Conservation (phyloP, 2,329 filamentous ascomycete species). For the Cladobotryum mycophilum region DNA sequence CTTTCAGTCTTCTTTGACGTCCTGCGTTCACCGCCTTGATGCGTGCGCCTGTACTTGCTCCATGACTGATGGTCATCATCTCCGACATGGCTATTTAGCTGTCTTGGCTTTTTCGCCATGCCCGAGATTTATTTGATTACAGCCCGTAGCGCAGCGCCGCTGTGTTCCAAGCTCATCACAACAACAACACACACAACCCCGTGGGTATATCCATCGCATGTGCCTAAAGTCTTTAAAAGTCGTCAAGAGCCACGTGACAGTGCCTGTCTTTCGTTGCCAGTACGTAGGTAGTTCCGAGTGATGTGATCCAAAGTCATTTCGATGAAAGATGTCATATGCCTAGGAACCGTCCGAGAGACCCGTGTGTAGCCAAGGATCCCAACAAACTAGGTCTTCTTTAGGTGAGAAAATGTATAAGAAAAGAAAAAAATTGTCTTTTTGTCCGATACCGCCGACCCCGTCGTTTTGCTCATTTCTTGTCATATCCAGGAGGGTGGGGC, state of each 20-base stretch:
- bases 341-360: conserved; percentile 21
- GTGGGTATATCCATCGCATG: conserved; percentile 38
- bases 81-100: neutral
- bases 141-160: conserved; percentile 14
- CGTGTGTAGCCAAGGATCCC: conserved; percentile 24
- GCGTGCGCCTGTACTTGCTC: conserved; percentile 6
- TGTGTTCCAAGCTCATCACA: conserved; percentile 28
- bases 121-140: neutral
- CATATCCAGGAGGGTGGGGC: conserved; percentile 5
- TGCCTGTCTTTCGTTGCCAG: conserved; percentile 28
- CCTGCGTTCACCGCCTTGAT: conserved; percentile 29
- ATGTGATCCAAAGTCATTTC: conserved; percentile 28
- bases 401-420: conserved; percentile 13
- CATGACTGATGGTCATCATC: neutral
- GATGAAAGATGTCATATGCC: conserved; percentile 24
- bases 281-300: conserved; percentile 27
- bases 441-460: conserved; percentile 2
- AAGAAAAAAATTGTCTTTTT: conserved; percentile 13
- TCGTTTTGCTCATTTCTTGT: conserved; percentile 8
- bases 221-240: conserved; percentile 30
- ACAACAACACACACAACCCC: conserved; percentile 30
- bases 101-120: neutral
- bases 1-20: conserved; percentile 23
- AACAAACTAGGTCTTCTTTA: conserved; percentile 18
- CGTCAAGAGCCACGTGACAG: conserved; percentile 31